Percentiles rank a stretch among this genome's conserved stretches.
phyloP scores from a whole-genome alignment of 305 asterid species.

The Caryopteris hybrid region DNA sequence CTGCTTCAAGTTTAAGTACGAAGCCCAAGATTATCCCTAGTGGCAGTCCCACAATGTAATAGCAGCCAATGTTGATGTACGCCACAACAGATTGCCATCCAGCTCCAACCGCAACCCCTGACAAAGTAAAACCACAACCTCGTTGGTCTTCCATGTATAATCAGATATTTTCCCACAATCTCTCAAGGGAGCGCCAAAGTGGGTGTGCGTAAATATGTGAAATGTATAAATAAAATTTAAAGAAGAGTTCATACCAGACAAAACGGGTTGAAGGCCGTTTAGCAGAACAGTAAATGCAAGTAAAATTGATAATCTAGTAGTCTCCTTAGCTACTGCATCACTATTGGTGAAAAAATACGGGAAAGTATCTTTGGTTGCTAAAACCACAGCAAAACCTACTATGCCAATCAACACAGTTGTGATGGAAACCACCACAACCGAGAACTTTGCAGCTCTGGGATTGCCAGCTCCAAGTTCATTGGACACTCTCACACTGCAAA shows the following conservation, averaged over 20 bases:
- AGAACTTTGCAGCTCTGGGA: slow-evolving; percentile 59
- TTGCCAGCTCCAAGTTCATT: slow-evolving; percentile 84
- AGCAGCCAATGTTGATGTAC: slow-evolving; percentile 61
- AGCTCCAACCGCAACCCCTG: slow-evolving; percentile 91
- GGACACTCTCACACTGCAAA: slow-evolving; percentile 64
- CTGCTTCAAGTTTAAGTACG: slow-evolving; percentile 42
- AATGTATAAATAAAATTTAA: no score
- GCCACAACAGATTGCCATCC: slow-evolving; percentile 86
- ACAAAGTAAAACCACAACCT: neutral
- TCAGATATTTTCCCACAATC: no score
- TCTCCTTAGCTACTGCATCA: slow-evolving; percentile 67
- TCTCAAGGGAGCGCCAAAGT: no score
- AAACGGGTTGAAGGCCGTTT: slow-evolving; percentile 78
- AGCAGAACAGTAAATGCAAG: slow-evolving; percentile 54
- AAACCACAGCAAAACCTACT: slow-evolving; percentile 35
- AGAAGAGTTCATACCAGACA: slow-evolving; percentile 45
- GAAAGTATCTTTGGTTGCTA: slow-evolving; percentile 48
- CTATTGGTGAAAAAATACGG: slow-evolving; percentile 62
- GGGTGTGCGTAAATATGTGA: no score
- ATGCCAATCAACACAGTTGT: slow-evolving; percentile 47
- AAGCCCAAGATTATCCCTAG: slow-evolving; percentile 69
- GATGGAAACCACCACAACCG: slow-evolving; percentile 65
- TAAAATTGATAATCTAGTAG: slow-evolving; percentile 48
- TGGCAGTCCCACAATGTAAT: slow-evolving; percentile 76
- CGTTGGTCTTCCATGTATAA: no score